A percentile compares a stretch with the other conserved stretches of the same genome.
These are phyloP conservation scores for Podila clonocystis DNA, from an alignment of 192 early-diverging fungal genomes.

Conservation along the genomic window DNA sequence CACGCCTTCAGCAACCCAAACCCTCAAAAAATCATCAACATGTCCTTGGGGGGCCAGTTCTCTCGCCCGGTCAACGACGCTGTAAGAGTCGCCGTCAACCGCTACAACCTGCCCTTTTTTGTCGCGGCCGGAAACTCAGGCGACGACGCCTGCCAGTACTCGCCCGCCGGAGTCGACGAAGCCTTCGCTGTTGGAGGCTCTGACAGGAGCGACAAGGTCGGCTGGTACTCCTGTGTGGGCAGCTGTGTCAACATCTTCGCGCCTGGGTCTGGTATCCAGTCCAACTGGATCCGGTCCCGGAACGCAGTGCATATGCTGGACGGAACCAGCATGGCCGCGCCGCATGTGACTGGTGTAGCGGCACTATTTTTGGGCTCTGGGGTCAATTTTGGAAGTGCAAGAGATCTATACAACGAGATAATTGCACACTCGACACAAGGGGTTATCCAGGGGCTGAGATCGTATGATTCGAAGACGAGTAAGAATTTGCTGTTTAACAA, in stretches of 20 bases:
- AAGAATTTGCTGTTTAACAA: conserved; percentile 35
- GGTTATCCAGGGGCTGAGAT: conserved; percentile 2
- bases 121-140: conserved; percentile 94
- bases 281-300: conserved; percentile 28
- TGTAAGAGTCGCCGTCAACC: conserved; percentile 68
- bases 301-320: conserved; percentile 46
- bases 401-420: conserved; percentile 45
- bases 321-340: conserved; percentile 63
- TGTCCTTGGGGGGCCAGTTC: conserved; percentile 90
- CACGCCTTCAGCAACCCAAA: conserved; percentile 65
- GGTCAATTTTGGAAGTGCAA: conserved; percentile 16
- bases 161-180: conserved; percentile 79
- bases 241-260: conserved; percentile 93
- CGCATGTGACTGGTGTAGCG: conserved; percentile 61
- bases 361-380: conserved; percentile 47
- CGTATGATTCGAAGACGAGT: conserved; percentile 1
- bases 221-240: conserved; percentile 89
- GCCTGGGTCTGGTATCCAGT: conserved; percentile 62
- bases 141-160: conserved; percentile 86
- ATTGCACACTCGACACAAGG: conserved; percentile 7
- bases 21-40: conserved; percentile 81
- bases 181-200: conserved; percentile 93
- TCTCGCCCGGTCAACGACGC: conserved; percentile 83
- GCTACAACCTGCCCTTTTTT: conserved; percentile 79
- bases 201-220: conserved; percentile 77